Conservation (phyloP, 208 protist species). For the Leishmania mexicana region DNA sequence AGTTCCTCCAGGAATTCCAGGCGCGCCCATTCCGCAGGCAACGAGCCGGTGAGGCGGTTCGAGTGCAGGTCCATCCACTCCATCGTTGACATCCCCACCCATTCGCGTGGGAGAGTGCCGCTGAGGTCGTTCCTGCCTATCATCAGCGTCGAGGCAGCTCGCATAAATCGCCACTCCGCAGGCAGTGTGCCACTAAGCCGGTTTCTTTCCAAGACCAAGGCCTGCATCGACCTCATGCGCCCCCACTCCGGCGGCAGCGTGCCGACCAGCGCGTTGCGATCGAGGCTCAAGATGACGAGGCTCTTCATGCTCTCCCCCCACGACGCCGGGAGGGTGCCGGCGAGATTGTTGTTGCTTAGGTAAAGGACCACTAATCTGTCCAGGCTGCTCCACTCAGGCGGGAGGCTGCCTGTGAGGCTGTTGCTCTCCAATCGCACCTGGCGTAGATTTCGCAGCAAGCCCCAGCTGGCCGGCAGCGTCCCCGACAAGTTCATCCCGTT, state of each 20-base stretch:
- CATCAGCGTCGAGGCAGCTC: background rate
- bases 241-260: slow-evolving; percentile 23
- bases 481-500: background rate
- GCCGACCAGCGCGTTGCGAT: slow-evolving; percentile 11
- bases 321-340: background rate
- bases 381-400: slow-evolving; percentile 1
- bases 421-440: background rate
- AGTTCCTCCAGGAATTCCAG: slow-evolving; percentile 9
- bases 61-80: background rate
- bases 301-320: background rate
- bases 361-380: background rate
- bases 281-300: background rate
- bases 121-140: slow-evolving; percentile 1
- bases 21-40: slow-evolving; percentile 1
- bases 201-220: background rate
- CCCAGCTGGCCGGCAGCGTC: slow-evolving; percentile 6
- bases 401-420: background rate
- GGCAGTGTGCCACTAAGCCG: background rate
- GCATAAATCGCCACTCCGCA: background rate
- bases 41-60: slow-evolving; percentile 12
- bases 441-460: background rate
- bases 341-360: background rate
- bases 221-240: background rate
- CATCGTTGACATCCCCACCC: slow-evolving; percentile 1
- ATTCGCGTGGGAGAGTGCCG: slow-evolving; percentile 16